Conservation (phyloP, 1,284 basidiomycete species). For the Pseudozyma thailandica region DNA sequence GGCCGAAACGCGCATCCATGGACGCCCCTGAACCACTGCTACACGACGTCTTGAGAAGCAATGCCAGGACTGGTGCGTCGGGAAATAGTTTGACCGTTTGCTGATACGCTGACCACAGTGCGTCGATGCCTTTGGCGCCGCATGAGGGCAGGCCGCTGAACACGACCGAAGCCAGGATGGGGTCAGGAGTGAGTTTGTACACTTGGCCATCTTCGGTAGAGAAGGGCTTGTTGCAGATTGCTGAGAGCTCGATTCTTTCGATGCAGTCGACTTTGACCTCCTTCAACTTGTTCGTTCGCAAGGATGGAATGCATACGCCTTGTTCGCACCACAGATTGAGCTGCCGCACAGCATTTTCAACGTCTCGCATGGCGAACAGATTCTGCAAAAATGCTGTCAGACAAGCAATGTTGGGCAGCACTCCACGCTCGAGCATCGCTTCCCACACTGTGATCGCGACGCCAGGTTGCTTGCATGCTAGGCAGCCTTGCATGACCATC, state of each 20-base stretch:
- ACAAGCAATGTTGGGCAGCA: constrained; percentile 20
- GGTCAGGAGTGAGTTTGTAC: constrained; percentile 20
- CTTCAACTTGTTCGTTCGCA: neutral
- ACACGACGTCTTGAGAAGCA: constrained; percentile 37
- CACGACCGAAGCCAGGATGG: constrained; percentile 29
- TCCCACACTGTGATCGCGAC: constrained; percentile 23
- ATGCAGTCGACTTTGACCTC: constrained; percentile 7
- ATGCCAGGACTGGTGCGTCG: constrained; percentile 30
- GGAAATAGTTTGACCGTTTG: constrained; percentile 32
- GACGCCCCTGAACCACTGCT: neutral
- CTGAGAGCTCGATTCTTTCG: neutral
- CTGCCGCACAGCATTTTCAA: constrained; percentile 21
- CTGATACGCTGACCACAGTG: constrained; percentile 34
- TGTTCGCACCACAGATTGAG: constrained; percentile 35
- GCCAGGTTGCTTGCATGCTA: constrained; percentile 7
- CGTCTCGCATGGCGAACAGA: constrained; percentile 22
- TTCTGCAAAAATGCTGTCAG: constrained; percentile 31
- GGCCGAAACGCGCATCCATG: constrained; percentile 16
- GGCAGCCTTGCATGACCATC: constrained; percentile 34
- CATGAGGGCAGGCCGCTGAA: constrained; percentile 28
- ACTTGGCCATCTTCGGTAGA: neutral
- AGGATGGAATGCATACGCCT: constrained; percentile 7
- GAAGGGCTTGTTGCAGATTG: neutral
- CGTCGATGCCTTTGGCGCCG: constrained; percentile 19
- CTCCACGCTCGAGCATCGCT: constrained; percentile 26